Evolutionary conservation across 2,329 filamentous ascomycete genomes (phyloP).

Genomic region (Penicillium sp.): DNA sequence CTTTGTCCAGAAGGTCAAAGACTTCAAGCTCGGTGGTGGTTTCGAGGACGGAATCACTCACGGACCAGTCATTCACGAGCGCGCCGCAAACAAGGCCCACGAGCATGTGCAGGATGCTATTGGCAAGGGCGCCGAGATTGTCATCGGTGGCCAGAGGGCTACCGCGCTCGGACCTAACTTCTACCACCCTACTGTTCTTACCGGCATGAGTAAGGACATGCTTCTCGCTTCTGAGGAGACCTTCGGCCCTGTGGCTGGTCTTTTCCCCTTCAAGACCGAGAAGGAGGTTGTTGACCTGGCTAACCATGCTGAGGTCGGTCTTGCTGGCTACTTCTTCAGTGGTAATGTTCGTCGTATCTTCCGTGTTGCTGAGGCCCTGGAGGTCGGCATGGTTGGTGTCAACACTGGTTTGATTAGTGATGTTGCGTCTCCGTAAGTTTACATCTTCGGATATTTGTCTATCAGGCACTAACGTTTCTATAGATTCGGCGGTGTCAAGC

Average conservation of each 20-base stretch:
- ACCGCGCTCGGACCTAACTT: slow-evolving; percentile 78
- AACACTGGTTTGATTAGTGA: slow-evolving; percentile 68
- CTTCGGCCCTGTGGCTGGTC: slow-evolving; percentile 86
- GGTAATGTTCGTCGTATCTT: slow-evolving; percentile 58
- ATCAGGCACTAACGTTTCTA: slow-evolving; percentile 13
- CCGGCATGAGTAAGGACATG: slow-evolving; percentile 84
- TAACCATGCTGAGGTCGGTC: slow-evolving; percentile 77
- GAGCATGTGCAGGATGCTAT: slow-evolving; percentile 76
- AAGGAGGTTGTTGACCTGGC: slow-evolving; percentile 81
- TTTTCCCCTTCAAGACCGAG: slow-evolving; percentile 87
- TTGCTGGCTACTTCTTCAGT: slow-evolving; percentile 93
- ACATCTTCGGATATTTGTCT: background rate
- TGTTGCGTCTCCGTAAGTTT: slow-evolving; percentile 48
- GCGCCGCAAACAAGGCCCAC: slow-evolving; percentile 75
- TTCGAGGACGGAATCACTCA: slow-evolving; percentile 48
- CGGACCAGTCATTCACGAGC: slow-evolving; percentile 65
- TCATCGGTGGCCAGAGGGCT: slow-evolving; percentile 71
- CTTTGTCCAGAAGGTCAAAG: slow-evolving; percentile 54
- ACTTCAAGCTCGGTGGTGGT: slow-evolving; percentile 48
- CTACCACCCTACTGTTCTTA: slow-evolving; percentile 84
- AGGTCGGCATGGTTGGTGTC: slow-evolving; percentile 56
- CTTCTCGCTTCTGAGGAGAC: slow-evolving; percentile 83
- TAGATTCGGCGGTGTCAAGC: slow-evolving; percentile 77
- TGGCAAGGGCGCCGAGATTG: slow-evolving; percentile 70
- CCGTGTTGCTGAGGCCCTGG: slow-evolving; percentile 57